These are phyloP conservation scores for Russula earlei DNA, from an alignment of 768 basidiomycete genomes.

Conservation along the genomic window DNA sequence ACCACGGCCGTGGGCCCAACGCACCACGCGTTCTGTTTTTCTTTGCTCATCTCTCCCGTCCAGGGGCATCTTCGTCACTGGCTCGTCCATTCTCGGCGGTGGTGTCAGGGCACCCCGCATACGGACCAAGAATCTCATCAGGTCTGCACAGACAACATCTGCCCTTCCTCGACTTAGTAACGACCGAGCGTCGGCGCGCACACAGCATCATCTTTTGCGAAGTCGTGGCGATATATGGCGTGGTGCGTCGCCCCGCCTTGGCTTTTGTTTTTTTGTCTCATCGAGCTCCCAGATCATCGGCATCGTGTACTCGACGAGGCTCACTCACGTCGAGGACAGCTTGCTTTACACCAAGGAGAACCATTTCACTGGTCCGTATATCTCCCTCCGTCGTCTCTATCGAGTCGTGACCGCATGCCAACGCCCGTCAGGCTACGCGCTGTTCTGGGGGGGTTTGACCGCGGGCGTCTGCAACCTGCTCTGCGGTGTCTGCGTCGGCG, in stretches of 20 bases:
- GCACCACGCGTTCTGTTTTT: neutral
- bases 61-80: conserved; percentile 98
- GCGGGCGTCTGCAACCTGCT: conserved; percentile 92
- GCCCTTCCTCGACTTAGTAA: neutral
- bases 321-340: conserved; percentile 49
- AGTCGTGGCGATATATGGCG: conserved; percentile 97
- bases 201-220: conserved; percentile 96
- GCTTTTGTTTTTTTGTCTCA: neutral
- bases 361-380: conserved; percentile 76
- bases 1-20: neutral
- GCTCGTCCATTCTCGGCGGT: conserved; percentile 92
- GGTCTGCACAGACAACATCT: conserved; percentile 38
- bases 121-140: conserved; percentile 94
- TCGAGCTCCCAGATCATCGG: conserved; percentile 69
- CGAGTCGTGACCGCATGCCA: conserved; percentile 1
- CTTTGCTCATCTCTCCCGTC: neutral
- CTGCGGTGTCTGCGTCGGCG: conserved; percentile 89
- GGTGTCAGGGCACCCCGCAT: conserved; percentile 92
- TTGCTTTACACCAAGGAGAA: conserved; percentile 75
- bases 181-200: neutral
- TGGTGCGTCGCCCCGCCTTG: conserved; percentile 39
- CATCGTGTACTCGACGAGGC: conserved; percentile 88
- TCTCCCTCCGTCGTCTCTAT: neutral
- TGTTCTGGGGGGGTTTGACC: conserved; percentile 96
- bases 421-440: conserved; percentile 58